Base-by-base conservation (phyloP, 2,329 filamentous ascomycete genomes). In the Rhexocercosporidium sp. region DNA sequence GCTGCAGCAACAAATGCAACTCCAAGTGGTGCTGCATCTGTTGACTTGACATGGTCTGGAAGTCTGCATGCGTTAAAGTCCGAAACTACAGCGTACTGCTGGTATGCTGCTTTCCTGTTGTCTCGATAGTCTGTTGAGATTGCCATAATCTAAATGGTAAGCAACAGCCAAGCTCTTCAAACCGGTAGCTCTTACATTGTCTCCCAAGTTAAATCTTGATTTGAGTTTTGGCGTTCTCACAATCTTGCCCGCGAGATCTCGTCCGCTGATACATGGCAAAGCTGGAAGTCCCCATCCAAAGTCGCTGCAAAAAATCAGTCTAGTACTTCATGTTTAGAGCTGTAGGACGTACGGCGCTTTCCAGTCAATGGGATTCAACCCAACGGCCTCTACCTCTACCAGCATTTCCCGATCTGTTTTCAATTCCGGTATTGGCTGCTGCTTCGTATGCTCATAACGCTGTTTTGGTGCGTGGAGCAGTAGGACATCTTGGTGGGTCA, bases 341-440 rank as follows among this genome's bases (percentile, higher is more conserved):
- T 92, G 88, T 88, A 92, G 76, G 92, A 82, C 86, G 74, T 80
- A 91, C 89, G 90, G 88, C 67, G 88, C 85, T 80, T 94, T 94
- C 92, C 92, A 94, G 77, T 94, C 92, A 64, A 94, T 91, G 0
- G 92, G 92, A 73, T 94, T 94, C 44, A 94, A 79, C 0, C 91
- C 91, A 72, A 92, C 61, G 7, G 69, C 73, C 44, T 84, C 80
- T 1, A 88, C 85, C 74, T 85, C 85, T n/a, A 92, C 84, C 5
- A 92, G 79, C 5, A 92, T 80, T 73, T 92, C 75, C 57, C 67
- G 78, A 72, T 92, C 89, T 88, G 51, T 80, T 79, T 60, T 81
- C 77, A 82, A 71, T 1, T 73, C 77, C 14, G 86, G 86, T 6
- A 88, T 76, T 1, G 78, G 75, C 72, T 86, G 80, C 6, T 81